Percentiles rank a stretch among this genome's conserved stretches.
These are phyloP conservation scores for Leccinum fallax DNA, from an alignment of 1,284 basidiomycete species.

Conservation along the genomic window DNA sequence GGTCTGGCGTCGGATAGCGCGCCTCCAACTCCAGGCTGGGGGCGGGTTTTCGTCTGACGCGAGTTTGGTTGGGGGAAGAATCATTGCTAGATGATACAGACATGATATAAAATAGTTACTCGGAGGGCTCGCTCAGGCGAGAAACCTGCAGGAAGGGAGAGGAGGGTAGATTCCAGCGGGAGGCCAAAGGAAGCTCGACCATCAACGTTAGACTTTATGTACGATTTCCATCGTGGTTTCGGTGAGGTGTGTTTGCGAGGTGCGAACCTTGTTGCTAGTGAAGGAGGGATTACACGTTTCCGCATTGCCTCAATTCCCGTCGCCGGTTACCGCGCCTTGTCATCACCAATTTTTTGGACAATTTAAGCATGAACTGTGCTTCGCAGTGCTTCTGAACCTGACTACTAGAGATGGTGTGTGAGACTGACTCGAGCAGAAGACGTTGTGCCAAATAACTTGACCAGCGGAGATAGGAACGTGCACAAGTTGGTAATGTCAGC, in stretches of 20 bases:
- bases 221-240: conserved; percentile 38
- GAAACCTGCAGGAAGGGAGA: conserved; percentile 16
- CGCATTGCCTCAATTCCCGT: conserved; percentile 36
- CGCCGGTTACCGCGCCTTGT: conserved; percentile 33
- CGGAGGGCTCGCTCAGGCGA: conserved; percentile 11
- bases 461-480: background rate
- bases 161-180: conserved; percentile 15
- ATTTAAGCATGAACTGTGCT: conserved; percentile 13
- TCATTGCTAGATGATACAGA: conserved; percentile 29
- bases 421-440: background rate
- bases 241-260: conserved; percentile 33
- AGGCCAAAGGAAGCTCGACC: conserved; percentile 15
- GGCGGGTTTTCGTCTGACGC: conserved; percentile 37
- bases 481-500: conserved; percentile 12
- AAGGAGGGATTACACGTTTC: conserved; percentile 28
- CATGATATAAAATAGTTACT: conserved; percentile 31
- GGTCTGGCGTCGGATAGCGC: conserved; percentile 35
- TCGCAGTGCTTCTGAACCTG: conserved; percentile 24
- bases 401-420: background rate
- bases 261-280: conserved; percentile 23
- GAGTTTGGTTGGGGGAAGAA: conserved; percentile 25
- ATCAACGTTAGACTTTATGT: conserved; percentile 31
- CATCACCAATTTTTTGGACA: conserved; percentile 24
- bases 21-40: conserved; percentile 36
- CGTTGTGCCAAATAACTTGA: background rate